Evolutionary conservation across 2,329 filamentous ascomycete species (phyloP).

Genomic region (Diaporthe ilicicola): DNA sequence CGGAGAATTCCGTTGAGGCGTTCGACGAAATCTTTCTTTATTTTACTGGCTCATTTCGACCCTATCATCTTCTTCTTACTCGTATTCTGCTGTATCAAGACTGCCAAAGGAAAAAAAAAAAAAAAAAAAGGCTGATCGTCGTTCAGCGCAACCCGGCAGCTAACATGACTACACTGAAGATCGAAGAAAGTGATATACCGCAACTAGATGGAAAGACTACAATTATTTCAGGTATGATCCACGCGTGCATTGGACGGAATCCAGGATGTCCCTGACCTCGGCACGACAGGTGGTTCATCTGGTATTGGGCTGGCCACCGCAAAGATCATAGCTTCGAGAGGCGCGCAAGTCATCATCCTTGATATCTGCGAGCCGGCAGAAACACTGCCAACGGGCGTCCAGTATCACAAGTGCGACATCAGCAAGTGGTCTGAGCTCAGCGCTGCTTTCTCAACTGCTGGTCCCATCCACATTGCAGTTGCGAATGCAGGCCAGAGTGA

Average conservation of each 20-base stretch:
- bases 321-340: conserved; percentile 39
- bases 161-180: conserved; percentile 35
- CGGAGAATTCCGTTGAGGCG: background rate
- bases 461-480: conserved; percentile 38
- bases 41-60: background rate
- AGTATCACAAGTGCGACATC: conserved; percentile 41
- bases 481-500: conserved; percentile 41
- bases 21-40: background rate
- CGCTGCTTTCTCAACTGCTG: conserved; percentile 36
- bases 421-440: conserved; percentile 40
- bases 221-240: conserved; percentile 28
- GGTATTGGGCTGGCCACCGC: conserved; percentile 46
- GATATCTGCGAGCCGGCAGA: background rate
- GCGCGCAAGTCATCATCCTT: conserved; percentile 37
- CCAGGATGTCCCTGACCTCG: background rate
- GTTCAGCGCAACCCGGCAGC: no score
- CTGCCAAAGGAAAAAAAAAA: no score
- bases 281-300: conserved; percentile 38
- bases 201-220: conserved; percentile 31
- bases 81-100: background rate
- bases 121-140: no score
- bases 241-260: background rate
- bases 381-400: conserved; percentile 16
- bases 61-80: background rate
- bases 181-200: conserved; percentile 38